Evolutionary conservation across 2,329 filamentous ascomycete genomes (phyloP), one percentile per base, ranked within the genome.

Genomic region (Neofusicoccum parvum): DNA sequence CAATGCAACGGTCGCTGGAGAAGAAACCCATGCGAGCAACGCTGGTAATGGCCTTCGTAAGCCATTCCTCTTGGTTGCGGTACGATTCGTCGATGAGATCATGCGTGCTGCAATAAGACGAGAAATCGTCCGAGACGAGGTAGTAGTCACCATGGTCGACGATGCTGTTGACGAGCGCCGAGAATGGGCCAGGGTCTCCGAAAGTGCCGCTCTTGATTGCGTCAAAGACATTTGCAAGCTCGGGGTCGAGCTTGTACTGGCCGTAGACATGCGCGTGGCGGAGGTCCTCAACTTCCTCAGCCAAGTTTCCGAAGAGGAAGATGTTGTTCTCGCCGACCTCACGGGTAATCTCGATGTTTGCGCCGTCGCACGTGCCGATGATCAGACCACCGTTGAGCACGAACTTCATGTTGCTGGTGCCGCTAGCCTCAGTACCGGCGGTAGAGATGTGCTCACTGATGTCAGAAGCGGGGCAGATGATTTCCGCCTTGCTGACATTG

Each of bases 381-480:
- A 99, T 96, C 68, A 99, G 84, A 69, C 95, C 95, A 69, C 95
- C 95, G 73, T 98, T 99, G 74, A 99, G 85, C 14, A 97, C 95
- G 78, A 99, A 99, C 80, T 99, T 99, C 95, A 99, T 99, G 87
- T 99, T 99, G 74, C 92, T 96, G 12, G 93, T 97, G 68, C 94
- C 94, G 69, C 84, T 87, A 32, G 87, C 88, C 72, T 99, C 95
- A 1, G 95, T 99, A 58, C 95, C 95, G 43, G 95, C 95, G 27
- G 95, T 99, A 2, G 95, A 98, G 74, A 99, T 99, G 78, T 99
- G 95, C 82, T 99, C 95, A 80, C 93, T 97, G 73, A 99, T 90
- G 73, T 99, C 95, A 20, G 92, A 97, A 12, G 95, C 95, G 12
- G 95, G 95, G 69, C 88, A 87, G 73, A 99, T 97, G 74, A 98